Base-by-base conservation (phyloP, 768 basidiomycete genomes). In the Phylloporus sp. region DNA sequence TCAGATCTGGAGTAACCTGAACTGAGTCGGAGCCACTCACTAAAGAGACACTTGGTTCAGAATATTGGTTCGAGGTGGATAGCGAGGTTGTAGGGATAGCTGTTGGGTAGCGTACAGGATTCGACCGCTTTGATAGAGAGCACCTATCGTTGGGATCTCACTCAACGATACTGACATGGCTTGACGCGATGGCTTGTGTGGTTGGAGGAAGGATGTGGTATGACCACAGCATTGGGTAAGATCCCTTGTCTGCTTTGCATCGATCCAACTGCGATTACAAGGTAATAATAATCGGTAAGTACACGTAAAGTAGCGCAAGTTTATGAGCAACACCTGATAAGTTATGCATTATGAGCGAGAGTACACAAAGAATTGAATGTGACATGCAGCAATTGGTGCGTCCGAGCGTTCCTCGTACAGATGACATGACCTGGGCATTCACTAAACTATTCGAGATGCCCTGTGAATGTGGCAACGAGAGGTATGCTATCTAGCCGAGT, bases 31-130 rank as follows among this genome's bases (percentile, higher is more conserved):
- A n/a, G 18, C 31, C 12, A 73, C 85, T 73, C 63, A 90, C 88
- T 75, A 78, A 40, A 90, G 72, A n/a, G 84, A 86, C 20, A 90
- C 73, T 41, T 79, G 76, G 49, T 81, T 77, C 55, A 89, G 31
- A 76, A 65, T 15, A 58, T 52, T 26, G 62, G 59, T 36, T 73
- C 64, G 22, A 16, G 73, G 59, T 43, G 72, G 66, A 67, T 76
- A 75, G 20, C 31, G 29, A 6, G 36, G 36, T 10, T 4, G 26
- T 4, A 20, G 23, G 28, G 49, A 27, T 60, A 70, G 16, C 48
- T 54, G 27, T n/a, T 70, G 55, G 2, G 69, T 58, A 4, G 72
- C 62, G 36, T 64, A 65, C 35, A 88, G 64, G 7, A 70, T 62
- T 4, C 20, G 47, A 18, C 65, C 66, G 9, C 62, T 61, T 48